Evolutionary conservation across 2,329 filamentous ascomycete species (phyloP).

Genomic region (Arthrocladium fulminans): DNA sequence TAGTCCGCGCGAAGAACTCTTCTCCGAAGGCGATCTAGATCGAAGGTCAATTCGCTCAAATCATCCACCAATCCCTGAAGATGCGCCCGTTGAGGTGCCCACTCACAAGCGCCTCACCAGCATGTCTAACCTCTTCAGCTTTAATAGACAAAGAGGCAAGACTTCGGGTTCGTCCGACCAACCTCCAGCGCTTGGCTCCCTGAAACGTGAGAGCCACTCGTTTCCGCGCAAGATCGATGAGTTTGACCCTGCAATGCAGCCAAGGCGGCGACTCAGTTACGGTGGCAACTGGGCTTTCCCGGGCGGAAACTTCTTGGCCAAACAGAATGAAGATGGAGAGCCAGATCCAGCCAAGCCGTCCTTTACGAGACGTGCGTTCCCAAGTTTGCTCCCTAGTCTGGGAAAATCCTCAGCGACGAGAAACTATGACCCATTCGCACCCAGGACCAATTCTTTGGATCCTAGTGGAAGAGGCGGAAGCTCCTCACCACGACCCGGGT

Average conservation of each 20-base stretch:
- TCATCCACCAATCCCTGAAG: conserved; percentile 18
- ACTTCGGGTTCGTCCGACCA: conserved; percentile 45
- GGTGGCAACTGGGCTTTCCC: conserved; percentile 46
- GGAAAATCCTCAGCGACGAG: conserved; percentile 29
- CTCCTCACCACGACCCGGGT: conserved; percentile 40
- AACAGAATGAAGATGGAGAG: conserved; percentile 25
- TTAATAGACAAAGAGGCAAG: conserved; percentile 54
- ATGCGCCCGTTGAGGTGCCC: conserved; percentile 36
- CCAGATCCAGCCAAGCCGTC: conserved; percentile 26
- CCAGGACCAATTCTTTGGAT: conserved; percentile 38
- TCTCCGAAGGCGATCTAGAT: conserved; percentile 31
- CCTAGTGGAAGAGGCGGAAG: conserved; percentile 37
- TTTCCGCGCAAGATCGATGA: conserved; percentile 49
- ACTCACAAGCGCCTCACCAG: conserved; percentile 26
- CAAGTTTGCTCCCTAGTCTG: conserved; percentile 29
- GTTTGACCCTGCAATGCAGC: conserved; percentile 41
- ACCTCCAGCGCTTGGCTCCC: conserved; percentile 48
- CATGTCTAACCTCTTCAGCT: conserved; percentile 44
- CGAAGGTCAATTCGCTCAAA: conserved; percentile 26
- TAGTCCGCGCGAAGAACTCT: conserved; percentile 37
- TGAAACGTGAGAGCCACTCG: conserved; percentile 56
- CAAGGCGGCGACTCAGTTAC: conserved; percentile 46
- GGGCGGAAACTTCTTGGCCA: conserved; percentile 37
- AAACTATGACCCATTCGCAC: conserved; percentile 40
- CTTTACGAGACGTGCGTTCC: conserved; percentile 26